Evolutionary conservation across 163 green algal species (phyloP).

Genomic region (Chloromonas sp.): DNA sequence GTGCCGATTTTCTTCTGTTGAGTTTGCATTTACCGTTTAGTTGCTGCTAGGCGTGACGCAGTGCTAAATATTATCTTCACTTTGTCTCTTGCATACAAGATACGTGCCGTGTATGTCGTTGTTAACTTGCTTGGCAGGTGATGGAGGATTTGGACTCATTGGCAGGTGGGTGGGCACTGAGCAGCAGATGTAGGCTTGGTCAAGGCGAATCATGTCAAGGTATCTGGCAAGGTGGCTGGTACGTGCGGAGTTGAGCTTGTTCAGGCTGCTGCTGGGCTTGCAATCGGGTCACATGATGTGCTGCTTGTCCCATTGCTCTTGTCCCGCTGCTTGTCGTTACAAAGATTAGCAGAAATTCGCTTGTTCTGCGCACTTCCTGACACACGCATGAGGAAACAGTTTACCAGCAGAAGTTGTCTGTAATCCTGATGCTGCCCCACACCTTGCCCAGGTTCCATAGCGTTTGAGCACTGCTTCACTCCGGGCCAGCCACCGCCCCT

Average conservation of each 20-base stretch:
- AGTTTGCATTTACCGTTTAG: too few relatives aligned
- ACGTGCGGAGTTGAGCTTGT: too few relatives aligned
- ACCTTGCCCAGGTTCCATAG: not conserved
- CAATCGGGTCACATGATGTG: not conserved
- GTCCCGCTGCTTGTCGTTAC: too few relatives aligned
- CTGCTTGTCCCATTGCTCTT: not conserved
- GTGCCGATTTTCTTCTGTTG: too few relatives aligned
- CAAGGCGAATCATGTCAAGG: not conserved
- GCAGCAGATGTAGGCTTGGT: constrained; percentile 17
- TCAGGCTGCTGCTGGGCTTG: not conserved
- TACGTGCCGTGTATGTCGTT: not conserved
- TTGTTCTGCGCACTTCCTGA: too few relatives aligned
- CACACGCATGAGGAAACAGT: too few relatives aligned
- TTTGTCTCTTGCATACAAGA: not conserved
- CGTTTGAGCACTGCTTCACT: constrained; percentile 15
- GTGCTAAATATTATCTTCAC: too few relatives aligned
- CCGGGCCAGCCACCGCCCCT: constrained; percentile 43
- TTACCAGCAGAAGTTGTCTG: not conserved
- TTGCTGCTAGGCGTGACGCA: too few relatives aligned
- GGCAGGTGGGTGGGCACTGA: constrained; percentile 41
- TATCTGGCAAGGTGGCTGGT: too few relatives aligned
- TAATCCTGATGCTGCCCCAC: not conserved
- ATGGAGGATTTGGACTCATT: constrained; percentile 66
- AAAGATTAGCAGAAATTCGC: too few relatives aligned
- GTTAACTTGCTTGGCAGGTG: constrained; percentile 25